phyloP scores from a whole-genome alignment of 169 alveolate genomes.

The Toxoplasma gondii region DNA sequence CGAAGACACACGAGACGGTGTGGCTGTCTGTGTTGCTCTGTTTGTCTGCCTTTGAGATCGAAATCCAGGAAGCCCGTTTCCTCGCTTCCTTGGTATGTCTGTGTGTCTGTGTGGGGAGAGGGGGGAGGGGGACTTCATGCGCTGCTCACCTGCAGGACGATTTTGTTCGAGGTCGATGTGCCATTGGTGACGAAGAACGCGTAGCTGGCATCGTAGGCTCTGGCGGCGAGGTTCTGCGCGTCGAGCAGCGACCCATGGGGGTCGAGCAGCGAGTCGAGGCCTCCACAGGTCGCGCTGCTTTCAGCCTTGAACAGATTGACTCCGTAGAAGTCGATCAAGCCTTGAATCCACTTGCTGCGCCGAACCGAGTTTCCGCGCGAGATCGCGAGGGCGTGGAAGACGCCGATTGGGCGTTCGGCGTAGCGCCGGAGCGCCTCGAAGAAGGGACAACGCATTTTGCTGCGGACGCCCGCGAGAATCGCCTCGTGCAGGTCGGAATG shows the following conservation, averaged over 20 bases:
- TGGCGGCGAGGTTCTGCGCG: slow-evolving; percentile 77
- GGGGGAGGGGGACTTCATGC: neutral
- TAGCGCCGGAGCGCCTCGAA: slow-evolving; percentile 73
- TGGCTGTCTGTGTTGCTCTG: neutral
- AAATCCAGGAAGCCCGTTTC: too few relatives aligned
- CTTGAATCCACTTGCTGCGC: slow-evolving; percentile 75
- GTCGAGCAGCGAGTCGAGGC: slow-evolving; percentile 76
- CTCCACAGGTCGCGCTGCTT: slow-evolving; percentile 79
- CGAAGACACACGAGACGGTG: neutral
- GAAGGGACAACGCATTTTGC: slow-evolving; percentile 74
- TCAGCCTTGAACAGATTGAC: slow-evolving; percentile 78
- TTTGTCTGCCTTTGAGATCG: neutral
- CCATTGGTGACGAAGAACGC: slow-evolving; percentile 80
- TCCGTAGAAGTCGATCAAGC: slow-evolving; percentile 76
- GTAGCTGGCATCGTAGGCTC: slow-evolving; percentile 75
- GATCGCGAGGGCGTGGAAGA: slow-evolving; percentile 79
- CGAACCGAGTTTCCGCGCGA: slow-evolving; percentile 76
- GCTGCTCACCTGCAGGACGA: slow-evolving; percentile 55
- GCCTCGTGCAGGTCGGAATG: slow-evolving; percentile 79
- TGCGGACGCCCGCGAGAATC: slow-evolving; percentile 72
- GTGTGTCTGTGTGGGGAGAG: neutral
- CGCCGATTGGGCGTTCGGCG: slow-evolving; percentile 80
- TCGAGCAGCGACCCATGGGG: slow-evolving; percentile 80
- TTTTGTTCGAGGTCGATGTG: slow-evolving; percentile 77
- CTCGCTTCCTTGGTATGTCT: neutral